Percentiles rank a stretch among this genome's conserved stretches.
Evolutionary conservation across 1,284 basidiomycete species (phyloP).

Genomic region (Rhodotorula sp.): DNA sequence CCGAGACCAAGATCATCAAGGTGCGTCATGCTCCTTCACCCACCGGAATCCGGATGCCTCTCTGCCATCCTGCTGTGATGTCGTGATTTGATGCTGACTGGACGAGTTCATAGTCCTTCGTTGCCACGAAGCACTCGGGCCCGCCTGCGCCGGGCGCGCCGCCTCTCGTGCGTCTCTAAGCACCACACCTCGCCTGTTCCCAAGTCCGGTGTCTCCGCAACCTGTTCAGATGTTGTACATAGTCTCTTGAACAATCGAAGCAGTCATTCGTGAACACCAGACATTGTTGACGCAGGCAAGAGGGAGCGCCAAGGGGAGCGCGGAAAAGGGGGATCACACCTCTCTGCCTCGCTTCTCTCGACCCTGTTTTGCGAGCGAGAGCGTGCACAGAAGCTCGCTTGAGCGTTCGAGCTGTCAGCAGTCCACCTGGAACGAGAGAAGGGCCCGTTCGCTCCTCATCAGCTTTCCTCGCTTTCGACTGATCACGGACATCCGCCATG

Average conservation of each 20-base stretch:
- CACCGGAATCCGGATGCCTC: background rate
- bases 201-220: background rate
- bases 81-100: background rate
- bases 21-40: background rate
- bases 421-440: too few species aligned
- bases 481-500: background rate
- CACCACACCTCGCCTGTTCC: background rate
- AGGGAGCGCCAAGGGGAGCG: too few species aligned
- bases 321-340: too few species aligned
- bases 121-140: slow-evolving; percentile 45
- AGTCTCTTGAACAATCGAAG: background rate
- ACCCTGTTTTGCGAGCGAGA: too few species aligned
- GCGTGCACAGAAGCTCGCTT: too few species aligned
- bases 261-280: too few species aligned
- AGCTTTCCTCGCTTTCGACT: background rate
- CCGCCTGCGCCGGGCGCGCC: slow-evolving; percentile 41
- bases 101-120: slow-evolving; percentile 38
- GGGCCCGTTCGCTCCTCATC: background rate
- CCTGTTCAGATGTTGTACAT: background rate
- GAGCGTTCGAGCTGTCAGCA: too few species aligned
- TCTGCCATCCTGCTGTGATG: background rate
- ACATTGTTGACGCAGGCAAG: too few species aligned
- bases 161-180: slow-evolving; percentile 20
- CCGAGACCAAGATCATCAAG: slow-evolving; percentile 29
- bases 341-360: too few species aligned